Percentiles rank a stretch among this genome's conserved stretches.
Conservation (phyloP, 1,284 basidiomycete species). For the Coniferiporia sulphurascens region DNA sequence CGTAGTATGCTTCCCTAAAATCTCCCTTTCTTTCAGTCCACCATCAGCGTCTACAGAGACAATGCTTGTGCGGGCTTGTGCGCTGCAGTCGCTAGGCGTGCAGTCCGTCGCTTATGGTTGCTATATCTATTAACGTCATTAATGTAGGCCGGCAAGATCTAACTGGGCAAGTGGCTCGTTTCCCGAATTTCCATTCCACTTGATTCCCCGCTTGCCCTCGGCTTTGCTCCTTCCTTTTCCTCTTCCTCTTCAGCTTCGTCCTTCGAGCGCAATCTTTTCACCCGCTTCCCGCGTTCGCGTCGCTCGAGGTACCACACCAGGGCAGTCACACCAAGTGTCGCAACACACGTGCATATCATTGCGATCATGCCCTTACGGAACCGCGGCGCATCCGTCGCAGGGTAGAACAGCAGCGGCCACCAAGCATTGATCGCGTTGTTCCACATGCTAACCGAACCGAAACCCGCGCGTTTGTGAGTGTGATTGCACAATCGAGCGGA, state of each 20-base stretch:
- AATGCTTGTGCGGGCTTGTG: no score
- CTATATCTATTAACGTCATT: no score
- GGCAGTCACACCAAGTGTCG: conserved; percentile 52
- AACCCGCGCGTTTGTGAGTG: no score
- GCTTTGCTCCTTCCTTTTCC: neutral
- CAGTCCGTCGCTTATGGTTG: no score
- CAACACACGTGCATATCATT: conserved; percentile 53
- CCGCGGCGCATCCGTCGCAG: conserved; percentile 58
- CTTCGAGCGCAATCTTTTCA: neutral
- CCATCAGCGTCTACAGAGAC: no score
- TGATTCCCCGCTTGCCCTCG: neutral
- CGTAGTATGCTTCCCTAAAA: no score
- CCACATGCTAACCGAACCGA: conserved; percentile 59
- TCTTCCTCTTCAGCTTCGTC: neutral
- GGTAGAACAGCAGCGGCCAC: conserved; percentile 67
- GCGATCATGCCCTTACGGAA: conserved; percentile 64
- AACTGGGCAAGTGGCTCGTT: neutral
- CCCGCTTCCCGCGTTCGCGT: conserved; percentile 32
- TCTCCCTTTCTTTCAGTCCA: no score
- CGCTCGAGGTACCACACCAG: conserved; percentile 53
- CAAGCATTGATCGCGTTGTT: conserved; percentile 67
- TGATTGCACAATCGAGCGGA: neutral
- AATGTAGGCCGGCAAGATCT: neutral
- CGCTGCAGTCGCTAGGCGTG: no score
- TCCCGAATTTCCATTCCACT: neutral